These are phyloP conservation scores for Beauveria rudraprayagi DNA, from an alignment of 2,329 filamentous ascomycete genomes.

Conservation along the genomic window DNA sequence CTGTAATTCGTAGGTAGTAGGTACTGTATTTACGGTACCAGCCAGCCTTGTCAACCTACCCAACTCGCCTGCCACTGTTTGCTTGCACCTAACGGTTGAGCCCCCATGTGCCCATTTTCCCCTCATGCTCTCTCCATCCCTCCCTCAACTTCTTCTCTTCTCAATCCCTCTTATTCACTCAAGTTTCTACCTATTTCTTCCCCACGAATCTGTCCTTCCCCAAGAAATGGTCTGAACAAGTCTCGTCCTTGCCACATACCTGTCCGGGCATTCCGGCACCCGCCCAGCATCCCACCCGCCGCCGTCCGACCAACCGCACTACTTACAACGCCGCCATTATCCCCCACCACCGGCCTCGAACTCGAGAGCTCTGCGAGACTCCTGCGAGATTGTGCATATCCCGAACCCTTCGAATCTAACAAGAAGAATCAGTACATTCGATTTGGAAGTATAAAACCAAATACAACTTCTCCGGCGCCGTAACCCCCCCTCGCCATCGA, in stretches of 20 bases:
- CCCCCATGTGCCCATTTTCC: neutral
- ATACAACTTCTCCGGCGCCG: neutral
- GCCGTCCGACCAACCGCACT: neutral
- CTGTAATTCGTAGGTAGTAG: no score
- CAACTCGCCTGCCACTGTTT: neutral
- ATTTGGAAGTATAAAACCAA: neutral
- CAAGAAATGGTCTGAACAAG: neutral
- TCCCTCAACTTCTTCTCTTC: neutral
- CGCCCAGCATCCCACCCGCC: neutral
- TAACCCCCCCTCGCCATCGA: neutral
- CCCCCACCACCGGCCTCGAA: neutral
- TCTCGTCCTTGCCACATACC: neutral
- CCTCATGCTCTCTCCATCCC: neutral
- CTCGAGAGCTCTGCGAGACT: neutral
- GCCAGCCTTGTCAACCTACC: neutral
- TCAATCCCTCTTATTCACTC: neutral
- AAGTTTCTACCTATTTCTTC: neutral
- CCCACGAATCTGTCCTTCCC: neutral
- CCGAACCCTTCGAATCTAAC: neutral
- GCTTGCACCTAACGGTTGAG: neutral
- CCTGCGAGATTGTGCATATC: neutral
- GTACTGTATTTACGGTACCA: no score
- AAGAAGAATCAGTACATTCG: neutral
- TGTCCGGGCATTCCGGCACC: conserved; percentile 2
- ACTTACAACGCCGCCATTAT: neutral